Conservation (phyloP, 129 eudicot species). For the Artemisia annua region DNA sequence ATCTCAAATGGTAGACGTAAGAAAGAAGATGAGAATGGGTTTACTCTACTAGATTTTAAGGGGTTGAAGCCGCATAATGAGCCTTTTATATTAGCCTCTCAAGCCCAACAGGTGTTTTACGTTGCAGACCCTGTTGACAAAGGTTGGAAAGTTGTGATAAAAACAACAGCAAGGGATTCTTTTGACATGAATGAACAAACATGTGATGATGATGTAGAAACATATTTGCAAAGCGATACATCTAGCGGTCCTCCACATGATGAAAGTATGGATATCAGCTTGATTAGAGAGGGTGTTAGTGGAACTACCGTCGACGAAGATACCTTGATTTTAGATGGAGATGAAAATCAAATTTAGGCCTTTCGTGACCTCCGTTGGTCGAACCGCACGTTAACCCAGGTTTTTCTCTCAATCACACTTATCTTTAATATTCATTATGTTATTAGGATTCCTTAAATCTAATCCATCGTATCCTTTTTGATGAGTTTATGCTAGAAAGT, state of each 20-base stretch:
- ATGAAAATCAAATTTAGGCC: neutral
- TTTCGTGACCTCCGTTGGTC: neutral
- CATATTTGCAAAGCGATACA: constrained; percentile 7
- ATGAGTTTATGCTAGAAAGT: too few species aligned
- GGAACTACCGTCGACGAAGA: neutral
- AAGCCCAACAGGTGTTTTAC: too few species aligned
- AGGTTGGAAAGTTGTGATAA: constrained; percentile 20
- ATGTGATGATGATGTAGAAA: constrained; percentile 7
- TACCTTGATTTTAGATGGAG: neutral
- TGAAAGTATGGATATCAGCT: constrained; percentile 8
- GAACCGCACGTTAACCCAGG: neutral
- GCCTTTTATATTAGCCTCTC: too few species aligned
- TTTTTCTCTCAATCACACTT: neutral
- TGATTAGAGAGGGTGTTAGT: constrained; percentile 7
- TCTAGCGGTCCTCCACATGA: neutral
- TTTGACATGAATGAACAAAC: constrained; percentile 19
- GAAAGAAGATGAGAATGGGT: neutral
- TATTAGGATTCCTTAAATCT: too few species aligned
- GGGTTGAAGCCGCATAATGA: too few species aligned
- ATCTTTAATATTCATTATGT: too few species aligned
- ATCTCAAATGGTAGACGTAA: constrained; percentile 10
- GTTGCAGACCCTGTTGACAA: too few species aligned
- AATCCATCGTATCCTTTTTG: too few species aligned
- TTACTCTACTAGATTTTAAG: too few species aligned
- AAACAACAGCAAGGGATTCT: constrained; percentile 20